A percentile compares a stretch with the other conserved stretches of the same genome.
Evolutionary conservation across 2,329 filamentous ascomycete genomes (phyloP).

Genomic region (Phialophora verrucosa): DNA sequence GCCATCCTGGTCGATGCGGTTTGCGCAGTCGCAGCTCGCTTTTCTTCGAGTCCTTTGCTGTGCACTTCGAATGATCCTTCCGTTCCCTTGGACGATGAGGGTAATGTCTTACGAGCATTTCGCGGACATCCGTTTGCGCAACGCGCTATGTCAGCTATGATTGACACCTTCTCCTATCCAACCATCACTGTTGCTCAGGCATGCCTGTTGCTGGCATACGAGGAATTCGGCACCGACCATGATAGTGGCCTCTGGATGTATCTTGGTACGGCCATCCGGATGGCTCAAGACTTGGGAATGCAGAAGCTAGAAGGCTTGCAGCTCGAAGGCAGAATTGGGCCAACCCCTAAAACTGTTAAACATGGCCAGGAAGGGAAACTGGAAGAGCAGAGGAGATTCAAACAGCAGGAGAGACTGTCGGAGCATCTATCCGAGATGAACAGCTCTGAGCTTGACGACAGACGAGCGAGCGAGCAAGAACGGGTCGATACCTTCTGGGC

Average conservation of each 20-base stretch:
- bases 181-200: constrained; percentile 84
- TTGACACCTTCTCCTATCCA: constrained; percentile 82
- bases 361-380: constrained; percentile 49
- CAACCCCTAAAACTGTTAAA: constrained; percentile 63
- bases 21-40: constrained; percentile 79
- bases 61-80: constrained; percentile 58
- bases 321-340: constrained; percentile 60
- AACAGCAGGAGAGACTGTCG: constrained; percentile 37
- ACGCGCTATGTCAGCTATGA: constrained; percentile 79
- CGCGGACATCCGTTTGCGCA: constrained; percentile 79
- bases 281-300: constrained; percentile 79
- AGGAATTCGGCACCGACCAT: constrained; percentile 85
- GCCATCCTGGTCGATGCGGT: constrained; percentile 86
- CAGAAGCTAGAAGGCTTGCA: constrained; percentile 79
- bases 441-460: constrained; percentile 35
- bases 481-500: constrained; percentile 89
- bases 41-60: constrained; percentile 67
- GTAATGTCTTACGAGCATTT: constrained; percentile 61
- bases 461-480: constrained; percentile 73
- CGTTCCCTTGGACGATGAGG: constrained; percentile 48
- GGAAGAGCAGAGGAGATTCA: constrained; percentile 54
- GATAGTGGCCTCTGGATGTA: constrained; percentile 96
- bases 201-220: constrained; percentile 81
- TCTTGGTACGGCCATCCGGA: constrained; percentile 81
- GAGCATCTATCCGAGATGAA: constrained; percentile 38